A percentile compares a stretch with the other conserved stretches of the same genome.
phyloP scores from a whole-genome alignment of 257 asterid species.

The Nicotiana attenuata region DNA sequence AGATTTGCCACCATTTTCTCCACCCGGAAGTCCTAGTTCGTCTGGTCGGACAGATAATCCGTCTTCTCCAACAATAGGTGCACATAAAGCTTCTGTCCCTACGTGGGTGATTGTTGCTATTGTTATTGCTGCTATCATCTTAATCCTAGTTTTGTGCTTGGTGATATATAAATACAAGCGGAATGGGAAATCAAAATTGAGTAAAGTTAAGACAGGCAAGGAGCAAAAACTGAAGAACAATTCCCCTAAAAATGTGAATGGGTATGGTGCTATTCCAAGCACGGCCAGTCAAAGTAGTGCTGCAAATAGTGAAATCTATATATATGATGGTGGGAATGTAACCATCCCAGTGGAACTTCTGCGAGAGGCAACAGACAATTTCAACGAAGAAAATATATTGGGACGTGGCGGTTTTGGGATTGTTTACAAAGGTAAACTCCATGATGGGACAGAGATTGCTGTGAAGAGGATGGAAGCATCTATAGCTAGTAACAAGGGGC shows the following conservation, averaged over 20 bases:
- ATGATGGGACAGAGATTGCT: constrained; percentile 63
- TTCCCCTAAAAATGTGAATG: constrained; percentile 2
- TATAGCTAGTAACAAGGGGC: constrained; percentile 40
- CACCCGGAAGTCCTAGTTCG: constrained; percentile 16
- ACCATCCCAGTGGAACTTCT: constrained; percentile 55
- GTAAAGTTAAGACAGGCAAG: background rate
- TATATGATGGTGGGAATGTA: constrained; percentile 41
- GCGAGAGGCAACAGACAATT: constrained; percentile 56
- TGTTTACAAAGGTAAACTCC: constrained; percentile 68
- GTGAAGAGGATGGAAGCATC: constrained; percentile 83
- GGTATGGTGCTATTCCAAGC: constrained; percentile 8
- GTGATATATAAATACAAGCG: constrained; percentile 31
- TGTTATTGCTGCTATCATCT: constrained; percentile 14
- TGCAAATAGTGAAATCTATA: constrained; percentile 28
- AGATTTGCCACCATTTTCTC: constrained; percentile 30
- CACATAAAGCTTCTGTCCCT: constrained; percentile 11
- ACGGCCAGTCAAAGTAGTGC: constrained; percentile 13
- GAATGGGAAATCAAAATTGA: background rate
- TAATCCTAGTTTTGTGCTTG: constrained; percentile 13
- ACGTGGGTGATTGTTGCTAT: constrained; percentile 28
- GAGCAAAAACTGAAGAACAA: background rate
- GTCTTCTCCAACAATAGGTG: constrained; percentile 11
- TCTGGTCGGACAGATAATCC: background rate
- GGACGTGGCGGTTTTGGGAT: constrained; percentile 88
- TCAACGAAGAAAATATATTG: constrained; percentile 44